Evolutionary conservation across 257 asterid species (phyloP).

Genomic region (Fraxinus excelsior): DNA sequence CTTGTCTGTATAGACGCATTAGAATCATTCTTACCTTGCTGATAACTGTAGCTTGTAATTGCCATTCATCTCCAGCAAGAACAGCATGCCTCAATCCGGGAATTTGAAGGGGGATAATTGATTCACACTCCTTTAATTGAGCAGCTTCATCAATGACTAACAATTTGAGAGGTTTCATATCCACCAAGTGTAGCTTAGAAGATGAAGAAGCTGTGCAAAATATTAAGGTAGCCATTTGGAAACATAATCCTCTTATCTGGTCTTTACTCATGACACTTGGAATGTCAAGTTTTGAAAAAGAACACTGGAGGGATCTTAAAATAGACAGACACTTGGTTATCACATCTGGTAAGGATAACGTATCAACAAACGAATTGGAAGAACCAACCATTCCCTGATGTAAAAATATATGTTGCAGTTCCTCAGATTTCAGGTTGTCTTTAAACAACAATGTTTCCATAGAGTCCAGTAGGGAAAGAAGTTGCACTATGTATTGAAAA

Average conservation of each 20-base stretch:
- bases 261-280: conserved; percentile 16
- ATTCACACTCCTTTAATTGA: conserved; percentile 60
- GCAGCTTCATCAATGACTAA: conserved; percentile 70
- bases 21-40: conserved; percentile 45
- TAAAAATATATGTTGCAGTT: conserved; percentile 35
- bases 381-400: neutral
- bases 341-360: conserved; percentile 15
- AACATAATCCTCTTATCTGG: conserved; percentile 36
- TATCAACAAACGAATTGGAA: conserved; percentile 19
- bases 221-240: conserved; percentile 41
- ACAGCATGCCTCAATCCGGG: conserved; percentile 42
- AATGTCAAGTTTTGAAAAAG: conserved; percentile 34
- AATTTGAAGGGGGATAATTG: conserved; percentile 55
- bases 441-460: conserved; percentile 36
- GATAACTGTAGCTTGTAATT: conserved; percentile 50
- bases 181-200: conserved; percentile 33
- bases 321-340: conserved; percentile 31
- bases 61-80: conserved; percentile 64
- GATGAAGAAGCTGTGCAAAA: conserved; percentile 62
- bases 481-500: conserved; percentile 27
- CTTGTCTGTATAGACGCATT: neutral
- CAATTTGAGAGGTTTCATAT: conserved; percentile 38
- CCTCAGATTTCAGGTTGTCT: conserved; percentile 34
- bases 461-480: conserved; percentile 32
- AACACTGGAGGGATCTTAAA: conserved; percentile 35